Base-by-base conservation (phyloP, 2,329 filamentous ascomycete genomes). In the Aspergillus sp. region DNA sequence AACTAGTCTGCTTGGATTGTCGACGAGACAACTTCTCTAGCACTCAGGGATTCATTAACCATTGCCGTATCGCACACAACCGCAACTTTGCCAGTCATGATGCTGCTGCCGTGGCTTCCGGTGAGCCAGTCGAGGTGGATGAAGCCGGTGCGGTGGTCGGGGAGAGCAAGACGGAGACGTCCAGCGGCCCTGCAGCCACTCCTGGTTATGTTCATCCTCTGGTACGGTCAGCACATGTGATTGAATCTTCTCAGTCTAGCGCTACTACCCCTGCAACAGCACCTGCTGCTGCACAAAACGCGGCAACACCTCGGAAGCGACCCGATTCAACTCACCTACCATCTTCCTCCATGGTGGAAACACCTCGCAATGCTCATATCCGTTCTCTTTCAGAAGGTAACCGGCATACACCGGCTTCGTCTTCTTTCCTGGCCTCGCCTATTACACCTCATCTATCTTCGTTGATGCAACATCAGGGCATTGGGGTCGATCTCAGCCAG, bases 11-110 rank as follows among this genome's bases (percentile, higher is more conserved):
- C 74, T 71, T 87, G 50, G 86, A 93, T 66, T 97, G 93, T 69
- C 79, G 89, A 44, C 81, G 91, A 54, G 88, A 89, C 65, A 88
- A 96, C 67, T 97, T 97, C 63, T 90, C 86, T 48, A 97, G 90
- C 72, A 94, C 90, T 0, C 93, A 97, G 68, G 93, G 93, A n/a
- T 97, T 97, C 71, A 93, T 98, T 73, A 98, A 98, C 64, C 93
- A 98, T 65, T 97, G 91, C 66, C 89, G 93, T 49, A 97, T 98
- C 60, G 90, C 90, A 22, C 93, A 98, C 71, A 87, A 86, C 64
- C 81, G 88, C 50, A 90, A 94, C 54, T 97, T 90, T 75, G 91
- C 95, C 71, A 96, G 89, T 59, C 93, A 98, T 62, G 91, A 97
- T 67, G 88, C 90, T 61, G 93, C 93, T 53, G 93, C 91, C 30